Percentiles rank a stretch among this genome's conserved stretches.
These are phyloP conservation scores for Pythium myriotylum DNA, from an alignment of 352 stramenopile species.

Conservation along the genomic window DNA sequence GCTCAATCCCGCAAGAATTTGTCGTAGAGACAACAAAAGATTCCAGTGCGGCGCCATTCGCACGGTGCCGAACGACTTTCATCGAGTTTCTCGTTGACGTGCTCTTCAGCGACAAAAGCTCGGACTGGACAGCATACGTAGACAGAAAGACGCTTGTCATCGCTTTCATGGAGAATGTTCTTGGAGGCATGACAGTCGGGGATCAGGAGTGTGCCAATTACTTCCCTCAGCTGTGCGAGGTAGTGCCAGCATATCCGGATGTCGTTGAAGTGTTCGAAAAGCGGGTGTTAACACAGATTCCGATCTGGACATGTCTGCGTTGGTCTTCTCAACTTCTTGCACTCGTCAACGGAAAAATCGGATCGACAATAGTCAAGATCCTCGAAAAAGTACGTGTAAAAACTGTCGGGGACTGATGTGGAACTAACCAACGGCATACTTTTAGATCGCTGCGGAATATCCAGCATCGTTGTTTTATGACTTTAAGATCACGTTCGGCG, in stretches of 20 bases:
- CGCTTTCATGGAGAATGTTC: constrained; percentile 61
- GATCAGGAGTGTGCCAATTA: constrained; percentile 74
- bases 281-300: constrained; percentile 46
- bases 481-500: constrained; percentile 68
- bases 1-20: constrained; percentile 5
- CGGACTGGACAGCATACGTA: constrained; percentile 40
- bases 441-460: constrained; percentile 74
- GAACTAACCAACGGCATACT: background rate
- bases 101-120: constrained; percentile 42
- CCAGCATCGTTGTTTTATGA: constrained; percentile 81
- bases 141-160: constrained; percentile 45
- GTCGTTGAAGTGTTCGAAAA: constrained; percentile 51
- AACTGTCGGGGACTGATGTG: too few relatives aligned
- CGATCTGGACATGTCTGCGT: constrained; percentile 78
- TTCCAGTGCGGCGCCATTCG: constrained; percentile 22
- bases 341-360: constrained; percentile 59
- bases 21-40: background rate
- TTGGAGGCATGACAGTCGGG: constrained; percentile 61
- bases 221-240: constrained; percentile 71
- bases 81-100: constrained; percentile 76
- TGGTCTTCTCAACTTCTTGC: constrained; percentile 83
- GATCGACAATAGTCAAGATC: constrained; percentile 54
- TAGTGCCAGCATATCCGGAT: constrained; percentile 53
- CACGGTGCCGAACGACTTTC: constrained; percentile 54
- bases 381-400: constrained; percentile 74